A percentile compares a stretch with the other conserved stretches of the same genome.
phyloP scores from a whole-genome alignment of 2,329 filamentous ascomycete species.

The Lecanoromycetidae sp. region DNA sequence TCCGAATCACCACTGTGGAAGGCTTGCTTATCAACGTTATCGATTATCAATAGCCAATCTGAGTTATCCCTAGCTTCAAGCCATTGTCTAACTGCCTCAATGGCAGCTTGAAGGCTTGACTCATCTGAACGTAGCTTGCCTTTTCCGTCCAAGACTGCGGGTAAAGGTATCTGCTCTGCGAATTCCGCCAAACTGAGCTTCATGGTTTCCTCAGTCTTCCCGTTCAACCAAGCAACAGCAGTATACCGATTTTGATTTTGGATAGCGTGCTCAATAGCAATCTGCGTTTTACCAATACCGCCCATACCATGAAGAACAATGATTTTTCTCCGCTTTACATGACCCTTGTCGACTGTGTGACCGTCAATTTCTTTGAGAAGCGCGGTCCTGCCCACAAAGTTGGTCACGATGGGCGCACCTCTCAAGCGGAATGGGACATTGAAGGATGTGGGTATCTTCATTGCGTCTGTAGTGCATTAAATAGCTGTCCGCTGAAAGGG shows the following conservation, averaged over 20 bases:
- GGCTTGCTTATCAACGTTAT: not conserved
- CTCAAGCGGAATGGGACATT: not conserved
- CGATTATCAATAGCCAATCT: not conserved
- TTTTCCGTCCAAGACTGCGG: not conserved
- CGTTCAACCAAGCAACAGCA: constrained; percentile 2
- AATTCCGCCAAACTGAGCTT: not conserved
- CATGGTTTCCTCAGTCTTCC: not conserved
- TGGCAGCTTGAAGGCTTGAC: not conserved
- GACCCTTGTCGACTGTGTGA: not conserved
- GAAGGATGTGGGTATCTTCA: no score
- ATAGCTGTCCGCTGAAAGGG: no score
- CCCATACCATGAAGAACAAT: constrained; percentile 2
- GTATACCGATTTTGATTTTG: not conserved
- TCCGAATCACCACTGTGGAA: not conserved
- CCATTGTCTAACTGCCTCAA: not conserved
- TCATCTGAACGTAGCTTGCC: not conserved
- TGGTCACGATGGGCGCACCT: not conserved
- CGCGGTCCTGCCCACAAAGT: not conserved
- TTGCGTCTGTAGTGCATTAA: no score
- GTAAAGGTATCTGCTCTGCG: not conserved
- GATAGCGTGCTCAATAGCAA: not conserved
- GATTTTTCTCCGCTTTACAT: not conserved
- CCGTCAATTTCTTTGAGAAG: not conserved
- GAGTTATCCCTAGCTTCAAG: not conserved
- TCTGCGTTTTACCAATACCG: constrained; percentile 7